Percentiles rank a stretch among this genome's conserved stretches.
These are phyloP conservation scores for Pyricularia sp. DNA, from an alignment of 2,329 filamentous ascomycete species.

Conservation along the genomic window DNA sequence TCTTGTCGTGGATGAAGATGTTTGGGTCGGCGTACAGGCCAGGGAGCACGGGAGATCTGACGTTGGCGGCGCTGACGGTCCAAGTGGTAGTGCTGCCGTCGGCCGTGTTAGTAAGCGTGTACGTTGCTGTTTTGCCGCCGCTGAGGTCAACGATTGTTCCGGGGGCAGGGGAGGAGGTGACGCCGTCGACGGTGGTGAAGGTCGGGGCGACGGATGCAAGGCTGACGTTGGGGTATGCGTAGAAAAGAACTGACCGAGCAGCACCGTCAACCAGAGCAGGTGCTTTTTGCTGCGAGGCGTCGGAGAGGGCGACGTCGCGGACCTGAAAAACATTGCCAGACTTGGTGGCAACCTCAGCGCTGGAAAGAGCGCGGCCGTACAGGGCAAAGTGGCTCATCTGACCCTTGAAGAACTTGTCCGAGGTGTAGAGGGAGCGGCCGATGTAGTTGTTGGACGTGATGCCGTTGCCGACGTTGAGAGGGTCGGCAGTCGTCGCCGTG, in stretches of 20 bases:
- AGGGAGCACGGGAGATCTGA: slow-evolving; percentile 24
- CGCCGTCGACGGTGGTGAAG: slow-evolving; percentile 11
- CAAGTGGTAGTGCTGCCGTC: slow-evolving; percentile 5
- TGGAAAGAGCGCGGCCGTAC: slow-evolving; percentile 14
- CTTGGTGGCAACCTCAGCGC: slow-evolving; percentile 9
- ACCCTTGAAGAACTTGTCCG: slow-evolving; percentile 14
- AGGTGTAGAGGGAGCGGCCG: slow-evolving; percentile 13
- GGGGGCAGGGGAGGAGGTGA: slow-evolving; percentile 11
- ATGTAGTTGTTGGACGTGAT: slow-evolving; percentile 14
- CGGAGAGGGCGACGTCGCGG: slow-evolving; percentile 1
- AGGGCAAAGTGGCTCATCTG: slow-evolving; percentile 14
- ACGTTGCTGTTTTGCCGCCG: slow-evolving; percentile 7
- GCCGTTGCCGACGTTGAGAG: slow-evolving; percentile 12
- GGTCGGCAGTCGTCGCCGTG: slow-evolving; percentile 8
- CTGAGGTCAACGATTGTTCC: slow-evolving; percentile 12
- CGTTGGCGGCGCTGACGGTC: slow-evolving; percentile 11
- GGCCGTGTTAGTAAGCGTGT: slow-evolving; percentile 7
- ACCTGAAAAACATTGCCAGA: not conserved
- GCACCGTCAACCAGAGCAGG: slow-evolving; percentile 11
- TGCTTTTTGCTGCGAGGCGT: slow-evolving; percentile 10
- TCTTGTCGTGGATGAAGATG: slow-evolving; percentile 30
- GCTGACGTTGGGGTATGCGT: slow-evolving; percentile 12
- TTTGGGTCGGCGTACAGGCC: slow-evolving; percentile 37
- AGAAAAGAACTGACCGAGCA: slow-evolving; percentile 10
- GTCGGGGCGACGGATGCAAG: slow-evolving; percentile 11